These are phyloP conservation scores for Podospora australis DNA, from an alignment of 495 filamentous ascomycete genomes.

Conservation along the genomic window DNA sequence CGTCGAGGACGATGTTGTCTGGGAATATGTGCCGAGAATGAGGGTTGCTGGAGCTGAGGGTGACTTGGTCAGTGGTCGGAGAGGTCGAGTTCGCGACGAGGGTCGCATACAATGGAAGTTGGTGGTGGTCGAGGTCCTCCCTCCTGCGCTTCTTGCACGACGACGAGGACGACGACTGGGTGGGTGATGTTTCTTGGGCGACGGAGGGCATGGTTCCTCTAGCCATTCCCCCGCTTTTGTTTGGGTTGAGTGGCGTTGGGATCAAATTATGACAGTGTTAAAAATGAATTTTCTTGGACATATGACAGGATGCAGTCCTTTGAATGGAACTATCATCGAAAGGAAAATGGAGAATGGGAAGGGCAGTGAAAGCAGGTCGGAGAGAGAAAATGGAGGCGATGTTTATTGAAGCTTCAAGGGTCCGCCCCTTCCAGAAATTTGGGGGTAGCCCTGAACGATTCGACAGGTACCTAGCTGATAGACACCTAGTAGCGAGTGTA, in stretches of 20 bases:
- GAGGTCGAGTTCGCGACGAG: conserved; percentile 1
- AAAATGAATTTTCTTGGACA: too few relatives aligned
- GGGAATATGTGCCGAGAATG: neutral
- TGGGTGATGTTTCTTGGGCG: conserved; percentile 14
- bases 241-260: neutral
- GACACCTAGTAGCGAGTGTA: too few relatives aligned
- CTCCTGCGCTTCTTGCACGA: conserved; percentile 36
- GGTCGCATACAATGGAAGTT: conserved; percentile 28
- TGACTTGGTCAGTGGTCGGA: conserved; percentile 8
- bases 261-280: neutral
- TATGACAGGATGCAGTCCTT: neutral
- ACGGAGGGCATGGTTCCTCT: conserved; percentile 27
- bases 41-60: conserved; percentile 5
- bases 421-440: neutral
- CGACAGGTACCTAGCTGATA: too few relatives aligned
- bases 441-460: neutral
- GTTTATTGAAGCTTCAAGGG: neutral
- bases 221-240: neutral
- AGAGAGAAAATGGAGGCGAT: neutral
- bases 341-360: neutral
- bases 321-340: neutral
- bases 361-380: neutral
- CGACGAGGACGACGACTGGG: conserved; percentile 12
- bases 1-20: conserved; percentile 3
- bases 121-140: conserved; percentile 28